phyloP scores from a whole-genome alignment of 2,329 filamentous ascomycete species.

The Alternaria panax region DNA sequence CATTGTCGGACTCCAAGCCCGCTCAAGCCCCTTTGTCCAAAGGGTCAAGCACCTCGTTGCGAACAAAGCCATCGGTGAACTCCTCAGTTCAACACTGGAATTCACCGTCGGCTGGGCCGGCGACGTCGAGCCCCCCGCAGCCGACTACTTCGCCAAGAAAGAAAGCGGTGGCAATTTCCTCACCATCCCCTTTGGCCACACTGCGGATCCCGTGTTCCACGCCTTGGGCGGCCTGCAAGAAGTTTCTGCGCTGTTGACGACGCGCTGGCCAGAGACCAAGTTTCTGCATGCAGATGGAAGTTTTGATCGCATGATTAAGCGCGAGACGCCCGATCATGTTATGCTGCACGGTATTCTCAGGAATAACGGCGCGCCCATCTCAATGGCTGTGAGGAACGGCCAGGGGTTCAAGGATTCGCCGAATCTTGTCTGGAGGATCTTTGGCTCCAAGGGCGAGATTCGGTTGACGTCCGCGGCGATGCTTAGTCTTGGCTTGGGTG shows the following conservation, averaged over 20 bases:
- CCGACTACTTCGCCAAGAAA: background rate
- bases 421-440: background rate
- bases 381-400: background rate
- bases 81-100: background rate
- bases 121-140: background rate
- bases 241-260: background rate
- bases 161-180: background rate
- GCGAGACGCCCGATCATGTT: background rate
- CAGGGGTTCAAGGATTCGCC: background rate
- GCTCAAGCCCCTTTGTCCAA: background rate
- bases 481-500: conserved; percentile 43
- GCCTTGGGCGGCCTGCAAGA: background rate
- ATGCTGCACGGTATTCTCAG: background rate
- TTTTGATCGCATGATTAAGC: background rate
- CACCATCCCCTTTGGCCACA: background rate
- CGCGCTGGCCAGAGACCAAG: background rate
- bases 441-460: background rate
- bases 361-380: background rate
- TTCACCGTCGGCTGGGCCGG: background rate
- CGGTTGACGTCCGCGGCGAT: background rate
- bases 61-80: background rate
- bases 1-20: background rate
- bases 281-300: background rate
- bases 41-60: background rate
- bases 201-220: background rate